Evolutionary conservation across 2,329 filamentous ascomycete species (phyloP).

Genomic region (Polychaeton citri): DNA sequence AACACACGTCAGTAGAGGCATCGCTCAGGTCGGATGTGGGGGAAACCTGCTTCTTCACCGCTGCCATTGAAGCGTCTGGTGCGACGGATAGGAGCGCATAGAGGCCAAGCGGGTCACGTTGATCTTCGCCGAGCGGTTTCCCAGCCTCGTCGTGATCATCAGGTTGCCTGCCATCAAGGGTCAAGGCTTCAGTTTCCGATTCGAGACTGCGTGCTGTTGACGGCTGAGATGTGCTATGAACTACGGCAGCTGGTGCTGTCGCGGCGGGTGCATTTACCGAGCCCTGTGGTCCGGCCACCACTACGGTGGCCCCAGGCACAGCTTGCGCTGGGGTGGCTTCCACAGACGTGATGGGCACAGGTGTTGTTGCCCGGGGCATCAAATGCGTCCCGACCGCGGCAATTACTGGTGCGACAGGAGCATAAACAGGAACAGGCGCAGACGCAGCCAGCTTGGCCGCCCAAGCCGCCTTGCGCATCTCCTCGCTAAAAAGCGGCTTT

Average conservation of each 20-base stretch:
- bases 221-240: background rate
- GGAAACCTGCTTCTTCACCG: constrained; percentile 1
- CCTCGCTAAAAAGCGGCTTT: background rate
- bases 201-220: too few species aligned
- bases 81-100: constrained; percentile 2
- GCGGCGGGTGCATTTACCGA: background rate
- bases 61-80: background rate
- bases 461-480: background rate
- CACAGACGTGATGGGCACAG: background rate
- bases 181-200: background rate
- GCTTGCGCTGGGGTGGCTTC: background rate
- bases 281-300: background rate
- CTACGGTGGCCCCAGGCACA: background rate
- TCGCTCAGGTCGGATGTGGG: background rate
- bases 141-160: background rate
- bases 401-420: background rate
- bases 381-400: background rate
- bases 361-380: background rate
- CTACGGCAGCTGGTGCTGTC: background rate
- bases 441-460: background rate
- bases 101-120: constrained; percentile 1
- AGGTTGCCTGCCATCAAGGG: background rate
- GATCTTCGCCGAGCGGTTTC: background rate
- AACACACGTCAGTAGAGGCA: too few species aligned
- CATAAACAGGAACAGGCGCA: too few species aligned